Evolutionary conservation across 352 stramenopile genomes (phyloP).

Genomic region (Elongisporangium undulatum): DNA sequence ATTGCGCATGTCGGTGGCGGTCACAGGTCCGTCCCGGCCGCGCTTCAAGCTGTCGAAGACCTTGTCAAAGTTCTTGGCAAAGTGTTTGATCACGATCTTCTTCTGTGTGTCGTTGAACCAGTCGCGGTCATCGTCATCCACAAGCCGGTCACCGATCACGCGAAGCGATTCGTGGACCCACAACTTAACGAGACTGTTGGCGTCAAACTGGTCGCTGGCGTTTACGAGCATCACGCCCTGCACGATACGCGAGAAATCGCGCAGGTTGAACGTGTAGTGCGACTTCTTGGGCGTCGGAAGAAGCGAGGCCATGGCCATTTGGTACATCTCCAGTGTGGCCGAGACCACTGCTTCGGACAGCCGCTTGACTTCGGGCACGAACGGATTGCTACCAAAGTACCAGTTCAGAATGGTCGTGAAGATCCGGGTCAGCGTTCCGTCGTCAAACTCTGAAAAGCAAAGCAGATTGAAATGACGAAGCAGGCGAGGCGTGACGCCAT

Average conservation of each 20-base stretch:
- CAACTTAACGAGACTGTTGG: constrained; percentile 84
- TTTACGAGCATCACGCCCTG: constrained; percentile 92
- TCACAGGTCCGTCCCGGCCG: constrained; percentile 64
- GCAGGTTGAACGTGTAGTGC: constrained; percentile 96
- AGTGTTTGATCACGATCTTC: constrained; percentile 87
- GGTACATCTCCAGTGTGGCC: constrained; percentile 91
- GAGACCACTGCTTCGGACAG: constrained; percentile 78
- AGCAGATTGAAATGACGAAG: constrained; percentile 92
- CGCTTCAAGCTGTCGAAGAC: constrained; percentile 81
- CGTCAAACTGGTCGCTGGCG: constrained; percentile 75
- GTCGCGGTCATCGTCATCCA: constrained; percentile 89
- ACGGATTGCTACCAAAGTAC: constrained; percentile 73
- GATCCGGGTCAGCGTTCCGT: constrained; percentile 89
- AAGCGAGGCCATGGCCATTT: constrained; percentile 75
- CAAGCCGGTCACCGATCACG: constrained; percentile 93
- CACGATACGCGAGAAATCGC: constrained; percentile 92
- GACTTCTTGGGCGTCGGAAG: constrained; percentile 93
- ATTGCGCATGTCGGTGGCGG: constrained; percentile 79
- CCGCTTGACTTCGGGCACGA: constrained; percentile 66
- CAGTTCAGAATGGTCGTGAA: constrained; percentile 90
- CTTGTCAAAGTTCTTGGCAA: constrained; percentile 86
- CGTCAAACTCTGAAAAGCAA: constrained; percentile 93
- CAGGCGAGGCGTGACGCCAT: constrained; percentile 88
- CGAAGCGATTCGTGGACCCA: constrained; percentile 94
- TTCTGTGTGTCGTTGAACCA: constrained; percentile 91